Base-by-base conservation (phyloP, 208 protist species). In the Leishmania amazonensis region DNA sequence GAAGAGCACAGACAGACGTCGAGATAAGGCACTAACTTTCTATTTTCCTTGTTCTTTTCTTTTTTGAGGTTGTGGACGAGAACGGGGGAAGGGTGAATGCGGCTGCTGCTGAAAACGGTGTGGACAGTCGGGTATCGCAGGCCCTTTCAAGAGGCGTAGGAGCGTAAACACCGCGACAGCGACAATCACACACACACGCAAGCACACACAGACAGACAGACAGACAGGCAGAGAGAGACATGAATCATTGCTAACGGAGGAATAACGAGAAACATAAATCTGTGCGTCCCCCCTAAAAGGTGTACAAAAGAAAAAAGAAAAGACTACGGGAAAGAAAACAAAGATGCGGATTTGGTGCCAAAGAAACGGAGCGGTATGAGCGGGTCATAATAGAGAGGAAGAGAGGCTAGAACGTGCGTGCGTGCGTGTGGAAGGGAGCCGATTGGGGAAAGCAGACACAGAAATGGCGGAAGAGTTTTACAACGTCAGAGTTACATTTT, bases 261-360 rank as follows among this genome's bases (percentile, higher is more conserved):
- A 74, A 81, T 80, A 76, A 81, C 49, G 67, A 86, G 74, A 82
- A 49, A 57, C 62, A 80, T n/a, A 80, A 68, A 31, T 7, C 60
- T 1, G 58, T 24, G 35, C 31, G 8, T 42, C 64, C 35, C 8
- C 64, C 21, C 3, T 9, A 3, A 24, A 70, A 15, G 5, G 17
- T n/a, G 35, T 31, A 13, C 3, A 62, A 62, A 3, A 58, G 2
- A 58, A 0, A 68, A 42, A 68, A 42, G 4, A 1, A 72, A 53
- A 13, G 21, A 53, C 70, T 74, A 74, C 9, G 19, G 31, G 24
- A 73, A 40, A 58, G 70, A 51, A 75, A 42, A 28, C 68, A 62
- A 84, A n/a, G 9, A 74, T 62, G 42, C 17, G 42, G 58, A 53
- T 54, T 54, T 31, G 70, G 28, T 54, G 28, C 70, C 42, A 53